A percentile compares a stretch with the other conserved stretches of the same genome.
Evolutionary conservation across 345 rosid species (phyloP).

Genomic region (Ceriops zippeliana): DNA sequence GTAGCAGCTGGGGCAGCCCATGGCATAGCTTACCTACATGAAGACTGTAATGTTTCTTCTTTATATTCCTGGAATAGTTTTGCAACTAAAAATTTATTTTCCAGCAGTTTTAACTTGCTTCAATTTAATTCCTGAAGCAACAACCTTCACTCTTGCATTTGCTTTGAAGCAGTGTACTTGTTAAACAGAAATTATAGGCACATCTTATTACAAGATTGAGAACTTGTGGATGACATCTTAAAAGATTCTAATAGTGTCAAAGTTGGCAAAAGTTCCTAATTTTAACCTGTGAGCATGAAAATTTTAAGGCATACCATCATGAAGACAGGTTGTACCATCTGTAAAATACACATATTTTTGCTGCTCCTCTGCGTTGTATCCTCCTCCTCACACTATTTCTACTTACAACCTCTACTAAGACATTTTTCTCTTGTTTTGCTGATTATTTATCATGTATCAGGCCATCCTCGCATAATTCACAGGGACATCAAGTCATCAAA

Average conservation of each 20-base stretch:
- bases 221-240: too few relatives aligned
- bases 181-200: conserved; percentile 9
- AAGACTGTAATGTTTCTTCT: conserved; percentile 71
- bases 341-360: too few relatives aligned
- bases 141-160: neutral
- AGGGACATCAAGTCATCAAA: conserved; percentile 97
- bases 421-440: conserved; percentile 2
- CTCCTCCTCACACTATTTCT: neutral
- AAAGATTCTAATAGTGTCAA: too few relatives aligned
- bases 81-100: neutral
- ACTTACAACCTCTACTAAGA: neutral
- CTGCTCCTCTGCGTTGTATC: neutral
- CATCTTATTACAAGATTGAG: neutral
- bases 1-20: conserved; percentile 98
- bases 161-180: neutral
- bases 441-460: conserved; percentile 31
- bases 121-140: neutral
- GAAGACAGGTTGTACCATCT: too few relatives aligned
- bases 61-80: conserved; percentile 10
- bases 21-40: conserved; percentile 95
- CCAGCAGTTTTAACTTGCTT: neutral
- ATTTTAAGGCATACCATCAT: too few relatives aligned
- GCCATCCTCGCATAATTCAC: conserved; percentile 98
- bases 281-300: too few relatives aligned
- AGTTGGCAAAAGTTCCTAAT: too few relatives aligned